Base-by-base conservation (phyloP, 2,329 filamentous ascomycete species). In the Monosporascus cannonballus region DNA sequence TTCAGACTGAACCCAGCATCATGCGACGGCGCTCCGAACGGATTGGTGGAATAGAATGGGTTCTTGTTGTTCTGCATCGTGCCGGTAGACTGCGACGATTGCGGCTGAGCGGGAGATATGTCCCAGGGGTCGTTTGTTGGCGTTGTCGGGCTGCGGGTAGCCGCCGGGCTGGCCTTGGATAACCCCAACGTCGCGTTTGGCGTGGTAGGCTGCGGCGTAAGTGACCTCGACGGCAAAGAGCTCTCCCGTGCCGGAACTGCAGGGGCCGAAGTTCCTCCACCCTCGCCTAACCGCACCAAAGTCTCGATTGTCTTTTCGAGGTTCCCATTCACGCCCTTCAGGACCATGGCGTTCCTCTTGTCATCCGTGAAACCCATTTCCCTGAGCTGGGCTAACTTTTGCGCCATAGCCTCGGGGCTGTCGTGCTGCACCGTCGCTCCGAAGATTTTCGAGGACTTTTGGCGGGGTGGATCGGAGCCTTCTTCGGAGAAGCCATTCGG, bases 311-410 rank as follows among this genome's bases (percentile, higher is more conserved):
- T 85, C 68, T 84, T 87, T 61, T 96, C 90, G 53, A 99, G 67
- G 64, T 94, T 92, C 4, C 93, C 92, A 64, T 87, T 85, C 30
- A 95, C 79, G 3, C 88, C 87, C 66, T 91, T 92, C 18, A 99
- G 73, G 25, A 96, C 84, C 50, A 87, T 84, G 4, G 83, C 78
- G 64, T 96, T 97, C 54, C 88, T 83, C 61, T 87, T 89, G 42
- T 87, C 84, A 66, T 99, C 91, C 4, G 75, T 76, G 63, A 99
- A 99, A 0, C 94, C 94, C 91, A 97, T 96, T 52, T 96, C 91
- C 51, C 85, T 82, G 53, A 99, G 73, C 50, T 83, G 85, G 3
- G 77, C 76, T 67, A 97, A 71, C 68, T 97, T 97, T 48, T 80
- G 77, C 44, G 95, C 90, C 51, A 85, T 78, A 53, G 85, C 84